These are phyloP conservation scores for Sclerotinia borealis DNA, from an alignment of 2,329 filamentous ascomycete genomes.

Conservation along the genomic window DNA sequence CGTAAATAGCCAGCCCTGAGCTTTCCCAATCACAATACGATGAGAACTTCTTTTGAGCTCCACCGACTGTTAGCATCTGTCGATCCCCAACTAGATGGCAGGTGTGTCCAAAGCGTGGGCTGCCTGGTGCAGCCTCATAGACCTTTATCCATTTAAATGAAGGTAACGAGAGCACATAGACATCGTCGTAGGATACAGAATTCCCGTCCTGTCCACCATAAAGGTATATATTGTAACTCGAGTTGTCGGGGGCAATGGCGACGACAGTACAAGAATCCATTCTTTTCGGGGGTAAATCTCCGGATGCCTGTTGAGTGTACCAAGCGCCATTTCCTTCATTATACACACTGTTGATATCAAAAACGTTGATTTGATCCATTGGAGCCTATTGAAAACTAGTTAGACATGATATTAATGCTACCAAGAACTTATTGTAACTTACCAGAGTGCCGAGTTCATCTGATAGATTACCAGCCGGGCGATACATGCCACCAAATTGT, in stretches of 20 bases:
- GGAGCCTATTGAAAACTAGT: background rate
- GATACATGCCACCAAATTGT: constrained; percentile 33
- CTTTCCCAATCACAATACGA: constrained; percentile 32
- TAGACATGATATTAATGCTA: background rate
- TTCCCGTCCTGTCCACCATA: constrained; percentile 42
- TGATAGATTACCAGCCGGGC: background rate
- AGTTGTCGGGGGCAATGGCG: constrained; percentile 39
- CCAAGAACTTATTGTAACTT: background rate
- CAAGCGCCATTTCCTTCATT: constrained; percentile 30
- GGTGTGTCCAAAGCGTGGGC: constrained; percentile 36
- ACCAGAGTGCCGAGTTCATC: constrained; percentile 5
- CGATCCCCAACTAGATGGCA: constrained; percentile 35
- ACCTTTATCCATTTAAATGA: constrained; percentile 38
- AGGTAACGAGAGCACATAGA: constrained; percentile 41
- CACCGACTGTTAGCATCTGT: constrained; percentile 40
- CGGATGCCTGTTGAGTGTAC: constrained; percentile 39
- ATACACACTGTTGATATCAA: constrained; percentile 36
- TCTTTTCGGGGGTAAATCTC: constrained; percentile 37
- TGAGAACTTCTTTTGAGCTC: constrained; percentile 17
- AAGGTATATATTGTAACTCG: constrained; percentile 43
- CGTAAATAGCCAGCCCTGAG: constrained; percentile 31
- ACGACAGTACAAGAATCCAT: constrained; percentile 40
- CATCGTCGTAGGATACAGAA: constrained; percentile 36
- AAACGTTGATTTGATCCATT: constrained; percentile 36
- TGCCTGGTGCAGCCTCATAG: constrained; percentile 31